A percentile compares a stretch with the other conserved stretches of the same genome.
These are phyloP conservation scores for Neurospora sp. DNA, from an alignment of 495 filamentous ascomycete species.

Conservation along the genomic window DNA sequence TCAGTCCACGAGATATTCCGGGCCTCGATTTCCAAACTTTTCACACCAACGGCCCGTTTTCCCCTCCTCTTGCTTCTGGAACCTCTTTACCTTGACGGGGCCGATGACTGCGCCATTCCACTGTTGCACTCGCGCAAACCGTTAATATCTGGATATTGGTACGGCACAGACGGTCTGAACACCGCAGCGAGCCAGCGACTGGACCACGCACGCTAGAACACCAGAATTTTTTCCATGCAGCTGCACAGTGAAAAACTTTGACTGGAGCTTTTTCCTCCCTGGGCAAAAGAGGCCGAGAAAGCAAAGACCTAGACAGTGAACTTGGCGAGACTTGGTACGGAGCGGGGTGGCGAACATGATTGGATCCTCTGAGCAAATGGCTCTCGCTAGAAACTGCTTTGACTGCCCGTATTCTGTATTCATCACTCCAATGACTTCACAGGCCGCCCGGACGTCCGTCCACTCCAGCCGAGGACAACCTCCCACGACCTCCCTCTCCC, in stretches of 20 bases:
- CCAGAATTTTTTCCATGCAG: neutral
- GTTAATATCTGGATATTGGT: neutral
- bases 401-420: neutral
- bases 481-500: neutral
- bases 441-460: neutral
- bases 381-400: neutral
- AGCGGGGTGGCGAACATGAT: neutral
- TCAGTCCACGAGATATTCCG: neutral
- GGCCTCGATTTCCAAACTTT: neutral
- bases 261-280: neutral
- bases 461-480: neutral
- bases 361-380: neutral
- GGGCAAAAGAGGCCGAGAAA: neutral
- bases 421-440: neutral
- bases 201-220: neutral
- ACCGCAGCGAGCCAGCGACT: neutral
- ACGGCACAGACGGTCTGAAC: neutral
- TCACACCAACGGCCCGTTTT: neutral
- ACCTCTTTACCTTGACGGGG: neutral
- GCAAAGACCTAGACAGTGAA: neutral
- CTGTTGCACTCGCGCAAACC: neutral
- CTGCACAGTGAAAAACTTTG: neutral
- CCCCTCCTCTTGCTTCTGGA: neutral
- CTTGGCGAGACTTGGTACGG: neutral
- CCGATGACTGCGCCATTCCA: neutral